Percentiles rank a stretch among this genome's conserved stretches.
phyloP scores from a whole-genome alignment of 495 filamentous ascomycete genomes.

The Aspergillus steynii region DNA sequence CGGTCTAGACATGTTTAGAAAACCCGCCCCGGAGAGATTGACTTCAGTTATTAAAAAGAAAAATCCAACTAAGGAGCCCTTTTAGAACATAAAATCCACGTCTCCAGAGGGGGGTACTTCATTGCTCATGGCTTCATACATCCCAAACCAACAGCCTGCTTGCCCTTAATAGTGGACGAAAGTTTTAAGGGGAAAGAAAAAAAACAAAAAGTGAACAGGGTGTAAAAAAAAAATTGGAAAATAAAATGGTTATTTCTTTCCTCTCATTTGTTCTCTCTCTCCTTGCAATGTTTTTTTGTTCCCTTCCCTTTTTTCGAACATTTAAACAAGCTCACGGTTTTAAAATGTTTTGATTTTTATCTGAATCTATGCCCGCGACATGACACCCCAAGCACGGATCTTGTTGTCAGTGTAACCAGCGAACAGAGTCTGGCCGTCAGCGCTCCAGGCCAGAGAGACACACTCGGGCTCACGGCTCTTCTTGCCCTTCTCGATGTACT shows the following conservation, averaged over 20 bases:
- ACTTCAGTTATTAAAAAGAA: neutral
- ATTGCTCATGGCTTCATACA: slow-evolving; percentile 54
- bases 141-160: slow-evolving; percentile 39
- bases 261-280: slow-evolving; percentile 10
- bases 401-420: slow-evolving; percentile 99
- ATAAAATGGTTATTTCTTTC: slow-evolving; percentile 20
- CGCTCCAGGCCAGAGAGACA: slow-evolving; percentile 93
- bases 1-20: slow-evolving; percentile 13
- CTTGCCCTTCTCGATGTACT: slow-evolving; percentile 95
- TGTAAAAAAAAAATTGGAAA: slow-evolving; percentile 18
- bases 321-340: slow-evolving; percentile 11
- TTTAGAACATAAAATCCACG: slow-evolving; percentile 41
- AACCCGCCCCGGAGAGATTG: neutral
- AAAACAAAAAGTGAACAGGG: neutral
- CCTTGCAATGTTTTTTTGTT: slow-evolving; percentile 9
- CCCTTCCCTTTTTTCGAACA: slow-evolving; percentile 25
- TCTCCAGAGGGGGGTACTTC: slow-evolving; percentile 34
- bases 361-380: slow-evolving; percentile 61
- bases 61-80: slow-evolving; percentile 24
- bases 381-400: slow-evolving; percentile 99
- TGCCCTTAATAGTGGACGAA: slow-evolving; percentile 32
- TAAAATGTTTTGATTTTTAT: slow-evolving; percentile 32
- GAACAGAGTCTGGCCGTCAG: slow-evolving; percentile 98
- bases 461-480: slow-evolving; percentile 99
- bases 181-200: slow-evolving; percentile 13